Evolutionary conservation across 2,329 filamentous ascomycete genomes (phyloP).

Genomic region (Microdochium paspali): DNA sequence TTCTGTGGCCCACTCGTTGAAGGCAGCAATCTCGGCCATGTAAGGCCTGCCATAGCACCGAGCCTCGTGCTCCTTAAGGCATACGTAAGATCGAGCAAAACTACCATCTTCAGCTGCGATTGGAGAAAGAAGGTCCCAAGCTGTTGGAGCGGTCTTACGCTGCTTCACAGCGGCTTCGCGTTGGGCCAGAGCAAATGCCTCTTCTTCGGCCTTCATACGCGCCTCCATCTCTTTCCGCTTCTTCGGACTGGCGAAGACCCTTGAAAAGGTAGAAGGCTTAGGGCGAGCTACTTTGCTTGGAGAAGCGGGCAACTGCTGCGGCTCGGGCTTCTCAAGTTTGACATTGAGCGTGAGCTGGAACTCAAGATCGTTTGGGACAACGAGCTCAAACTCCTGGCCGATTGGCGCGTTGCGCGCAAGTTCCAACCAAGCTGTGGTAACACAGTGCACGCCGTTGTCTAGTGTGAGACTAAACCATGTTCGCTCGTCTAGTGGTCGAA

Average conservation of each 20-base stretch:
- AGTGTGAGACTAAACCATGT: conserved; percentile 93
- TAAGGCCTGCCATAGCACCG: conserved; percentile 83
- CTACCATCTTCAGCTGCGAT: conserved; percentile 85
- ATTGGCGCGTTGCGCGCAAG: conserved; percentile 87
- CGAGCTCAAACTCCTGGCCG: conserved; percentile 95
- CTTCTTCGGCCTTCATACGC: conserved; percentile 73
- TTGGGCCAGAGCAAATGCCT: conserved; percentile 56
- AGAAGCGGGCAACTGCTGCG: conserved; percentile 41
- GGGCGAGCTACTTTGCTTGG: conserved; percentile 56
- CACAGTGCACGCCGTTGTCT: conserved; percentile 97
- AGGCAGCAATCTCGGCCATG: conserved; percentile 82
- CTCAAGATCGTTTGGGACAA: conserved; percentile 95
- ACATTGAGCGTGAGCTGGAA: conserved; percentile 97
- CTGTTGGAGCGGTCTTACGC: conserved; percentile 54
- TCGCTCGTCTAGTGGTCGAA: conserved; percentile 56
- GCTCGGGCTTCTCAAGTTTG: conserved; percentile 75
- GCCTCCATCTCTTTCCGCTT: conserved; percentile 93
- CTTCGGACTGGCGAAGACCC: conserved; percentile 88
- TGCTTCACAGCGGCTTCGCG: conserved; percentile 57
- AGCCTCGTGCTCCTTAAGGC: conserved; percentile 83
- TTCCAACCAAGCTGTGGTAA: conserved; percentile 93
- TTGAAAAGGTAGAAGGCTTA: conserved; percentile 84
- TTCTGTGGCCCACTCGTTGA: conserved; percentile 97
- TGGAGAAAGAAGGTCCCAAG: conserved; percentile 81
- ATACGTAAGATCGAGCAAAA: conserved; percentile 89